Evolutionary conservation across 179 eudicot species (phyloP).

Genomic region (Gypsophila paniculata): DNA sequence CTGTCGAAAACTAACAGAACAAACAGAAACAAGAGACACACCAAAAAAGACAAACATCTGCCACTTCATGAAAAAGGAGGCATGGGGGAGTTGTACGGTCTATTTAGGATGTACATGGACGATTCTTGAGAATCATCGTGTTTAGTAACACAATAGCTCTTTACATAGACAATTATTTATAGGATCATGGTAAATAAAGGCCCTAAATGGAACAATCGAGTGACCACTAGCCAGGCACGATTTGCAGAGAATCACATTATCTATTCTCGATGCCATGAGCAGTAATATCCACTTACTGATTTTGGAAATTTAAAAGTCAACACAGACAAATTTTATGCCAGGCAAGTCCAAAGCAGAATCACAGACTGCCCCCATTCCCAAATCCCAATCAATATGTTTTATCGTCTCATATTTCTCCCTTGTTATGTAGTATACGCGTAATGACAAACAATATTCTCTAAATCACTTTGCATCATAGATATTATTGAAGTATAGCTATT

Average conservation of each 20-base stretch:
- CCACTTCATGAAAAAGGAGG: background rate
- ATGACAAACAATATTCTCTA: background rate
- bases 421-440: background rate
- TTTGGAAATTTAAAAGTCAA: background rate
- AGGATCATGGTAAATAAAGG: no score
- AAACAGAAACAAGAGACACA: background rate
- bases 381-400: conserved; percentile 1
- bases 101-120: background rate
- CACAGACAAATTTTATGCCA: background rate
- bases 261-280: background rate
- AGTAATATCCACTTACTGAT: no score
- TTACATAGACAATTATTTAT: background rate
- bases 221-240: no score
- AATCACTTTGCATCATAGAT: background rate
- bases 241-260: no score
- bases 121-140: background rate
- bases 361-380: background rate
- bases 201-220: no score
- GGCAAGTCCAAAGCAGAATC: background rate
- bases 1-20: conserved; percentile 10
- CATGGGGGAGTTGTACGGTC: background rate
- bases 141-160: background rate
- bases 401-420: background rate
- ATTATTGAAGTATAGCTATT: background rate
- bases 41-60: no score